Evolutionary conservation across 2,329 filamentous ascomycete species (phyloP), one percentile per base, ranked within the genome.

Genomic region (Teratosphaeria pseudoeucalypti): DNA sequence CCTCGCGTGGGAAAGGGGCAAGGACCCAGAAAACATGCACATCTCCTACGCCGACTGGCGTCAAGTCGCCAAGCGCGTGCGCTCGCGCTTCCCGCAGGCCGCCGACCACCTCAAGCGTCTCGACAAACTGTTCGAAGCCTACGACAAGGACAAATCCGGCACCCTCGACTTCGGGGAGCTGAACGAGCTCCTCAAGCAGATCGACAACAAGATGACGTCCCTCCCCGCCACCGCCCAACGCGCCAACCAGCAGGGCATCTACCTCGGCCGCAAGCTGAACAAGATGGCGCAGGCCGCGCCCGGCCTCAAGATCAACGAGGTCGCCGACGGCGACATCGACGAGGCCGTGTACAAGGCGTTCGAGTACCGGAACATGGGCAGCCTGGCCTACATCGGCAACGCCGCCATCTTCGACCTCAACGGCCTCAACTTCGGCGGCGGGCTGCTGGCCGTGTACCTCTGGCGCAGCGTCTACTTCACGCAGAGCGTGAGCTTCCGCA

Each of bases 391-490:
- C 70, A 86, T 99, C 65, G 95, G 95, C 53, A 99, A 99, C 73
- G 92, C 91, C 7, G 94, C 94, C 4, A 86, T 99, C 49, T 99
- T 99, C 69, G 94, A 99, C 72, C 84, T 94, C 58, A 83, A 86
- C 52, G 92, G 90, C 0, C 82, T 87, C 79, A 92, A 81, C 67
- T 76, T 94, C 60, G 85, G 85, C 1, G 94, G 94, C 56, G 94
- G 94, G 0, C 75, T 99, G 54, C 82, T 95, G 81, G 94, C 92
- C 0, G 92, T 97, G 55, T 99, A 99, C 73, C 84, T 96, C 37
- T 99, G 94, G 94, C 81, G 94, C 63, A 92, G 90, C 64, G 87
- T 96, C 14, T 99, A 99, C 76, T 99, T 99, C 78, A 91, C 94
- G 12, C 90, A 99, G 79, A 96, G 90, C 70, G 94, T 99, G 55